phyloP scores from a whole-genome alignment of 371 early-diverging fungal species.

The Basidiobolus meristosporus region DNA sequence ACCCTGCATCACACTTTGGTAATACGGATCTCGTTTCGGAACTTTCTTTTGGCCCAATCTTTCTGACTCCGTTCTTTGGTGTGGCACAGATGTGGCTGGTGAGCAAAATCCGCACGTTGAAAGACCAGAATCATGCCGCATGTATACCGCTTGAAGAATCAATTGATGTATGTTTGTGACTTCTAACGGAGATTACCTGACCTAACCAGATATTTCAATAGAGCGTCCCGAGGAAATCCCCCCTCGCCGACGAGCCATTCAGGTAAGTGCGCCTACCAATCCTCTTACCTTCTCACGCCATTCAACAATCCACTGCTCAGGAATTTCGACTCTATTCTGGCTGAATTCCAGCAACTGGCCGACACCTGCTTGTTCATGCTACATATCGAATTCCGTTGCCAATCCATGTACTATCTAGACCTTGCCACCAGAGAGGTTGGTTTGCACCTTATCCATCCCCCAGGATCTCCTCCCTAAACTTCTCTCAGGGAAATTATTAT shows the following conservation, averaged over 20 bases:
- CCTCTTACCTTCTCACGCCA: background rate
- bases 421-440: slow-evolving; percentile 73
- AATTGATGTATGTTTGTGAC: too few relatives aligned
- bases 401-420: slow-evolving; percentile 74
- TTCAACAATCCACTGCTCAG: too few relatives aligned
- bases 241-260: background rate
- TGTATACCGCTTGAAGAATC: too few relatives aligned
- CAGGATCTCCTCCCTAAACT: background rate
- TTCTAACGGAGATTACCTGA: background rate
- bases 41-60: background rate
- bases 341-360: slow-evolving; percentile 46
- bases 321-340: slow-evolving; percentile 26
- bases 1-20: slow-evolving; percentile 66
- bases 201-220: background rate
- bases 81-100: too few relatives aligned
- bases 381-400: slow-evolving; percentile 67
- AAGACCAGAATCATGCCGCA: too few relatives aligned
- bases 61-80: background rate
- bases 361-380: slow-evolving; percentile 62
- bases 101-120: too few relatives aligned
- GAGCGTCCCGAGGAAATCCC: background rate
- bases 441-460: background rate
- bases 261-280: too few relatives aligned
- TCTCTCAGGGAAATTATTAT: slow-evolving; percentile 38
- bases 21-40: slow-evolving; percentile 4